Evolutionary conservation across 2,329 filamentous ascomycete genomes (phyloP), one percentile per base, ranked within the genome.

Genomic region (Ceratocystis diversiconidia): DNA sequence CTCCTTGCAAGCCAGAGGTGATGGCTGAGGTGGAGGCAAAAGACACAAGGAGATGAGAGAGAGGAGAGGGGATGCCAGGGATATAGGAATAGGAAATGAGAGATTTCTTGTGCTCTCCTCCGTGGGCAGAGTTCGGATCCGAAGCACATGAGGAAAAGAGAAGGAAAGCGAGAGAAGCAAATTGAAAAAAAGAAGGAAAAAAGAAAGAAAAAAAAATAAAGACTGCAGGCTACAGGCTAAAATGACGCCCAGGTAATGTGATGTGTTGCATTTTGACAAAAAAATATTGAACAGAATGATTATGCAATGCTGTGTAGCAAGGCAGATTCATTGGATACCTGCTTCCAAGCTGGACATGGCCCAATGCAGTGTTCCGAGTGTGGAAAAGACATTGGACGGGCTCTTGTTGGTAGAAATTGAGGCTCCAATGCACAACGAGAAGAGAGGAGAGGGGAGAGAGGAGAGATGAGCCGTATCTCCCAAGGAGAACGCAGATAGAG

Each of bases 331-430:
- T 28, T 57, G 25, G 22, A 57, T 57, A 22, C 28, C 25, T 30
- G 32, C 32, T 36, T 10, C 17, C 52, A 30, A n/a, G 52, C 52
- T 57, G 52, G 25, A 25, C 52, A 32, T 57, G 52, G 52, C 52
- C 52, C 3, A 57, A 57, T 57, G 52, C 28, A 57, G 52, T 57
- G 28, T 57, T 57, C 52, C 52, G 52, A 32, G 52, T 32, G 25
- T 57, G 12, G 52, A 57, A 57, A 57, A n/a, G 52, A 57, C 52
- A 57, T 57, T 32, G 25, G 28, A 32, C 52, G 52, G 52, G 25
- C 30, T n/a, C 7, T 30, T n/a, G 50, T 30, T 28, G 50, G 25
- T 30, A 19, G 46, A 12, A 12, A 15, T 57, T 57, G 52, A 57
- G 52, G 25, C 25, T 32, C 52, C 28, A 32, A 57, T 57, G 52